Conservation (phyloP, 805 yeast genomes). For the Torulaspora microellipsoides region DNA sequence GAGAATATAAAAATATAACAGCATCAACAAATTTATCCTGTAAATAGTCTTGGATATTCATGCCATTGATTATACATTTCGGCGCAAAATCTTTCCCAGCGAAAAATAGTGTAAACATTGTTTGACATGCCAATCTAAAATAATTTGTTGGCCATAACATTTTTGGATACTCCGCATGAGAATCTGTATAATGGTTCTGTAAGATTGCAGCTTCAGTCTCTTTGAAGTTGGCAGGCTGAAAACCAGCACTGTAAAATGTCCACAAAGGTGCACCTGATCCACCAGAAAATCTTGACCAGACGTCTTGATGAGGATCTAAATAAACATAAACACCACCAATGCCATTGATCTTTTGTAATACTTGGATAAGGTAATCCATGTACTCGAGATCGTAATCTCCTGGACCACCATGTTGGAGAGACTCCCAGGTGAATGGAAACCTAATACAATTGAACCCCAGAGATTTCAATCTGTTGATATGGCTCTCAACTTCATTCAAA, state of each 20-base stretch:
- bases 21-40: constrained; percentile 60
- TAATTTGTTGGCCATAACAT: constrained; percentile 95
- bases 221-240: constrained; percentile 69
- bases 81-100: constrained; percentile 78
- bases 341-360: constrained; percentile 51
- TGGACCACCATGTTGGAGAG: constrained; percentile 85
- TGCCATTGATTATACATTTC: constrained; percentile 61
- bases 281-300: constrained; percentile 84
- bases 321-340: constrained; percentile 75
- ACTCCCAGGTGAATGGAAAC: constrained; percentile 85
- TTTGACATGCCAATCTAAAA: constrained; percentile 63
- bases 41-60: constrained; percentile 72
- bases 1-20: constrained; percentile 42
- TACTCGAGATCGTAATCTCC: constrained; percentile 74
- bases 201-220: constrained; percentile 75
- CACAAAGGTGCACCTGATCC: constrained; percentile 94
- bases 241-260: constrained; percentile 86
- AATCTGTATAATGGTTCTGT: constrained; percentile 54
- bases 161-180: constrained; percentile 51
- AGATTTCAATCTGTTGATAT: constrained; percentile 62
- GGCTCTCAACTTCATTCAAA: constrained; percentile 62
- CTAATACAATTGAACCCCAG: constrained; percentile 82
- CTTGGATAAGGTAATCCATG: constrained; percentile 60
- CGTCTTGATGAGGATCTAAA: constrained; percentile 90
- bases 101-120: constrained; percentile 84